Conservation (phyloP, 371 early-diverging fungal genomes). For the Mucor saturninus region DNA sequence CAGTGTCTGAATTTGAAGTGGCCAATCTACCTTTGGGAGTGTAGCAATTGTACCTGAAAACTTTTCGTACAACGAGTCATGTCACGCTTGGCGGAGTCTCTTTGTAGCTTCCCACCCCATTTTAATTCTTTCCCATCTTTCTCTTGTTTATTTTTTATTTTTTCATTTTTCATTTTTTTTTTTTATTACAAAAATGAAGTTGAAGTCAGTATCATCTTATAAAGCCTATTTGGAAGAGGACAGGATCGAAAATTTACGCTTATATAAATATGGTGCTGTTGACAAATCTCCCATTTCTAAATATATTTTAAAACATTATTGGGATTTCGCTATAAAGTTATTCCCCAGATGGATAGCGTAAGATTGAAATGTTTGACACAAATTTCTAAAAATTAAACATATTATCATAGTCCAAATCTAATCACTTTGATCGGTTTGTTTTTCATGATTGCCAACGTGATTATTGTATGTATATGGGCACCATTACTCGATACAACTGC, state of each 20-base stretch:
- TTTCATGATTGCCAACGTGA: slow-evolving; percentile 82
- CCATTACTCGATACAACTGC: slow-evolving; percentile 75
- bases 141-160: not conserved
- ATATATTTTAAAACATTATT: slow-evolving; percentile 86
- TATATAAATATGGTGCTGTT: slow-evolving; percentile 84
- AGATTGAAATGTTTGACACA: slow-evolving; percentile 29
- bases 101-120: not conserved
- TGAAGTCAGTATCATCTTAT: slow-evolving; percentile 16
- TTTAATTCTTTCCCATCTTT: slow-evolving; percentile 9
- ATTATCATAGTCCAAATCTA: slow-evolving; percentile 84
- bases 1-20: not conserved
- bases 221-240: slow-evolving; percentile 44
- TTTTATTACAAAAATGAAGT: not conserved
- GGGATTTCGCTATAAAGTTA: slow-evolving; percentile 85
- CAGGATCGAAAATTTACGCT: slow-evolving; percentile 74
- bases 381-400: not conserved
- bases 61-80: not conserved
- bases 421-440: slow-evolving; percentile 96
- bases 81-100: slow-evolving; percentile 1
- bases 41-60: not conserved
- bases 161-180: not conserved
- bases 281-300: slow-evolving; percentile 88
- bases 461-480: slow-evolving; percentile 70
- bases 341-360: slow-evolving; percentile 96
- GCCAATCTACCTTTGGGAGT: not conserved